Evolutionary conservation across 192 early-diverging fungal species (phyloP).

Genomic region (Chytriomyces hyalinus): DNA sequence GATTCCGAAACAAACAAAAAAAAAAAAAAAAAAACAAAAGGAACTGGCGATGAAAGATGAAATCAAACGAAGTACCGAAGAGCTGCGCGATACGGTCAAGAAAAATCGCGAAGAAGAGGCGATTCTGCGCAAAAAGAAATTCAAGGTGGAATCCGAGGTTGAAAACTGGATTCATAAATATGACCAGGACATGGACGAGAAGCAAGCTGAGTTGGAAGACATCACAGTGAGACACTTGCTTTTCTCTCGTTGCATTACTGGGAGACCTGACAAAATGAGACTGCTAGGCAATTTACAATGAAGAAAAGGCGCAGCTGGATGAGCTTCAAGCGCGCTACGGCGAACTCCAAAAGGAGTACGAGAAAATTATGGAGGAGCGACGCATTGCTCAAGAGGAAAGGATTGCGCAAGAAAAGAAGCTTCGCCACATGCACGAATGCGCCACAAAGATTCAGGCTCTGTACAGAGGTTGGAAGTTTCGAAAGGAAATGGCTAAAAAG

Average conservation of each 20-base stretch:
- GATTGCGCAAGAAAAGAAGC: slow-evolving; percentile 51
- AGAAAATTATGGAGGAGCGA: slow-evolving; percentile 55
- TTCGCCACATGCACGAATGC: slow-evolving; percentile 32
- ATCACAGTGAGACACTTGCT: slow-evolving; percentile 47
- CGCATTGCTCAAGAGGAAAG: slow-evolving; percentile 48
- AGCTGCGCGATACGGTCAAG: slow-evolving; percentile 38
- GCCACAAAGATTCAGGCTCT: slow-evolving; percentile 55
- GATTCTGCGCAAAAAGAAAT: slow-evolving; percentile 58
- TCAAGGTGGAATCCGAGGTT: slow-evolving; percentile 65
- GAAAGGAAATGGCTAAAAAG: slow-evolving; percentile 55
- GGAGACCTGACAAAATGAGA: too few relatives aligned
- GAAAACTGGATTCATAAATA: slow-evolving; percentile 75
- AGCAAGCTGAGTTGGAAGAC: slow-evolving; percentile 63
- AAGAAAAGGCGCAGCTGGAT: slow-evolving; percentile 64
- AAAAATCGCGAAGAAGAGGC: slow-evolving; percentile 62
- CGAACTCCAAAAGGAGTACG: slow-evolving; percentile 57
- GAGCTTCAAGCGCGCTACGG: slow-evolving; percentile 53
- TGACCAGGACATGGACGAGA: slow-evolving; percentile 68
- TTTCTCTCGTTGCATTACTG: slow-evolving; percentile 8
- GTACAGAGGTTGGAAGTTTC: slow-evolving; percentile 51
- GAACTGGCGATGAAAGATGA: slow-evolving; percentile 48
- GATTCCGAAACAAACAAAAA: neutral
- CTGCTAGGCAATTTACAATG: slow-evolving; percentile 50
- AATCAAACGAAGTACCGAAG: slow-evolving; percentile 35
- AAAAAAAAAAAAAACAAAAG: slow-evolving; percentile 26